phyloP scores from a whole-genome alignment of 1,139 yeast genomes.

The Debaryomyces subglobosus region DNA sequence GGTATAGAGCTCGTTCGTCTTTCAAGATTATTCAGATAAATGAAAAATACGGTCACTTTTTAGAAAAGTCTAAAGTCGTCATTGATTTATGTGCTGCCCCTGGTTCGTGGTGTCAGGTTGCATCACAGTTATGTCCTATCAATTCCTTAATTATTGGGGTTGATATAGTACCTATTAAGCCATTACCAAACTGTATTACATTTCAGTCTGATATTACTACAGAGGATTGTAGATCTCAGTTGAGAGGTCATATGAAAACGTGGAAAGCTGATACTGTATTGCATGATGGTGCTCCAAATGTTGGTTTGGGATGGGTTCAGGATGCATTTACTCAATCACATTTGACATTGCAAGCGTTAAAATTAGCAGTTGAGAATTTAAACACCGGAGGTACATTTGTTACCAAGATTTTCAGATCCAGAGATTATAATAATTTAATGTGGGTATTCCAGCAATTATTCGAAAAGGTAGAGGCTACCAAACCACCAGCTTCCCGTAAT shows the following conservation, averaged over 20 bases:
- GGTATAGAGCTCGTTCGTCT: slow-evolving; percentile 98
- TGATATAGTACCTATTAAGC: slow-evolving; percentile 95
- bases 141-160: slow-evolving; percentile 96
- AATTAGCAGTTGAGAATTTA: slow-evolving; percentile 92
- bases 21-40: slow-evolving; percentile 93
- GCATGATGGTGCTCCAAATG: slow-evolving; percentile 99
- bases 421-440: slow-evolving; percentile 93
- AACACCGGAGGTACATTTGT: slow-evolving; percentile 94
- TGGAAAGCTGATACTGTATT: slow-evolving; percentile 98
- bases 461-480: slow-evolving; percentile 96
- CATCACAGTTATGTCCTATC: slow-evolving; percentile 87
- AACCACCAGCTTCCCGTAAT: slow-evolving; percentile 98
- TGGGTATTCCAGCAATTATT: slow-evolving; percentile 97
- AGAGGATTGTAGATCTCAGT: slow-evolving; percentile 92
- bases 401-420: slow-evolving; percentile 94
- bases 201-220: slow-evolving; percentile 98
- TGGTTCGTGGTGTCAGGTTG: slow-evolving; percentile 99
- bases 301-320: slow-evolving; percentile 98
- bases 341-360: slow-evolving; percentile 88
- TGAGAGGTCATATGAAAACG: slow-evolving; percentile 95
- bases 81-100: slow-evolving; percentile 99
- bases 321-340: slow-evolving; percentile 99
- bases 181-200: slow-evolving; percentile 90
- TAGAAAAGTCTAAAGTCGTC: slow-evolving; percentile 95
- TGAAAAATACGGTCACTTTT: slow-evolving; percentile 93